phyloP scores from a whole-genome alignment of 768 basidiomycete species.

The Mycena belliarum region DNA sequence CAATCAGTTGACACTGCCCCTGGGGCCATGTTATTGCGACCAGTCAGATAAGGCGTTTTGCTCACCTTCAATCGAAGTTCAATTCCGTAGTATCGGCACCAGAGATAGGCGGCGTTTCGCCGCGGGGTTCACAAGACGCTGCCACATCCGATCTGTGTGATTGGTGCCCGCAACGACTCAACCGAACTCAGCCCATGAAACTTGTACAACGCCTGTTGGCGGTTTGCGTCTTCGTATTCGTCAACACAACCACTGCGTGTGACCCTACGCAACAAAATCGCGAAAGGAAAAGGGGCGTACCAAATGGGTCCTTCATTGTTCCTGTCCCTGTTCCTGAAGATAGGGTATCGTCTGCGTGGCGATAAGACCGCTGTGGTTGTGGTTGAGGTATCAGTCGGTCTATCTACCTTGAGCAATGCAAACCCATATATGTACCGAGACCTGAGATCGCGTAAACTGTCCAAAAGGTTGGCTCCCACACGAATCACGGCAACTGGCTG shows the following conservation, averaged over 20 bases:
- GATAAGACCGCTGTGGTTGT: too few relatives aligned
- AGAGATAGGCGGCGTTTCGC: conserved; percentile 41
- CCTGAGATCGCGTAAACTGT: conserved; percentile 83
- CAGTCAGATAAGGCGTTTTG: too few relatives aligned
- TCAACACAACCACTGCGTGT: conserved; percentile 34
- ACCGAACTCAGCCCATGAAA: conserved; percentile 76
- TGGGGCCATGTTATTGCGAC: too few relatives aligned
- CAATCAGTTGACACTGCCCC: conserved; percentile 89
- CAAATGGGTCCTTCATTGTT: conserved; percentile 75
- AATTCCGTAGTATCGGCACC: conserved; percentile 21
- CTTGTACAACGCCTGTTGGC: conserved; percentile 57
- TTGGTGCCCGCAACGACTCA: conserved; percentile 47
- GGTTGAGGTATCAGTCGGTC: too few relatives aligned
- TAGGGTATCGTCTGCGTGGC: conserved; percentile 71
- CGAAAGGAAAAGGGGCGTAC: conserved; percentile 34
- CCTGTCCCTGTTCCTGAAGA: conserved; percentile 61
- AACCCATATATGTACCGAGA: conserved; percentile 64
- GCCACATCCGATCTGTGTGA: conserved; percentile 50
- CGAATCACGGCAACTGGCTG: conserved; percentile 86
- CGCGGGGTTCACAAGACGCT: conserved; percentile 47
- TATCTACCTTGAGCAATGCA: too few relatives aligned
- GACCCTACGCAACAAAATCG: background rate
- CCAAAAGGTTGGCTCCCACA: conserved; percentile 76
- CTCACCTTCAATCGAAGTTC: too few relatives aligned
- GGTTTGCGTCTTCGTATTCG: conserved; percentile 70